Percentiles rank a stretch among this genome's conserved stretches.
Conservation (phyloP, 108 stramenopile species). For the Nitzschia inconspicua region DNA sequence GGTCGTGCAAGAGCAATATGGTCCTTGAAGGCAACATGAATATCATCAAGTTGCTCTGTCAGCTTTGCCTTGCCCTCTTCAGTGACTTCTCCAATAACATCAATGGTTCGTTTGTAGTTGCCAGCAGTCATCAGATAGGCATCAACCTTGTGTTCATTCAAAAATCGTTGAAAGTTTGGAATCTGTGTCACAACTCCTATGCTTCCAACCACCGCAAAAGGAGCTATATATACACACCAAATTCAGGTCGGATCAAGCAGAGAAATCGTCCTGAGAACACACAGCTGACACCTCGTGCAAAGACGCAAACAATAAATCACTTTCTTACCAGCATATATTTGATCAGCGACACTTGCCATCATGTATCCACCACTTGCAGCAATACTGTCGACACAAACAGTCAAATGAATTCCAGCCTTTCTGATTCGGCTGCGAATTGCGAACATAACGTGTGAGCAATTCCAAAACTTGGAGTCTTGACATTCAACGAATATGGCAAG, state of each 20-base stretch:
- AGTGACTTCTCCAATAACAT: conserved; percentile 76
- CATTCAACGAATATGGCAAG: too few species aligned
- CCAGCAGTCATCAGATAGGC: conserved; percentile 70
- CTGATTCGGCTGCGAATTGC: too few species aligned
- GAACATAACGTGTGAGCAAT: too few species aligned
- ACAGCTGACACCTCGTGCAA: too few species aligned
- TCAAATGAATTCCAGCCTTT: conserved; percentile 59
- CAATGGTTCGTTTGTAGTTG: conserved; percentile 71
- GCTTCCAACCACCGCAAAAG: conserved; percentile 73
- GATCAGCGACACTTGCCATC: conserved; percentile 74
- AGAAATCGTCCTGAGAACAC: too few species aligned
- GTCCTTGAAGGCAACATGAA: conserved; percentile 70
- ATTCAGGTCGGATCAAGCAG: too few species aligned
- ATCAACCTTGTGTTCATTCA: conserved; percentile 59
- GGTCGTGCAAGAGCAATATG: conserved; percentile 61
- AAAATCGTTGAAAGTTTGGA: conserved; percentile 61
- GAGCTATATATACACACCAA: too few species aligned
- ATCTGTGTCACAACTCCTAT: conserved; percentile 79
- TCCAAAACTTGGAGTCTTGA: too few species aligned
- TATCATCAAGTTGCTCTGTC: conserved; percentile 63
- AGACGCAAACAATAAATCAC: too few species aligned
- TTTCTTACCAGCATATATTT: conserved; percentile 61
- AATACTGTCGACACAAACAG: conserved; percentile 63
- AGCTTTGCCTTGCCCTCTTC: conserved; percentile 61
- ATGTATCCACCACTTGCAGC: conserved; percentile 79